Percentiles rank a stretch among this genome's conserved stretches.
These are phyloP conservation scores for Talaromyces rugulosus DNA, from an alignment of 2,329 filamentous ascomycete species.

Conservation along the genomic window DNA sequence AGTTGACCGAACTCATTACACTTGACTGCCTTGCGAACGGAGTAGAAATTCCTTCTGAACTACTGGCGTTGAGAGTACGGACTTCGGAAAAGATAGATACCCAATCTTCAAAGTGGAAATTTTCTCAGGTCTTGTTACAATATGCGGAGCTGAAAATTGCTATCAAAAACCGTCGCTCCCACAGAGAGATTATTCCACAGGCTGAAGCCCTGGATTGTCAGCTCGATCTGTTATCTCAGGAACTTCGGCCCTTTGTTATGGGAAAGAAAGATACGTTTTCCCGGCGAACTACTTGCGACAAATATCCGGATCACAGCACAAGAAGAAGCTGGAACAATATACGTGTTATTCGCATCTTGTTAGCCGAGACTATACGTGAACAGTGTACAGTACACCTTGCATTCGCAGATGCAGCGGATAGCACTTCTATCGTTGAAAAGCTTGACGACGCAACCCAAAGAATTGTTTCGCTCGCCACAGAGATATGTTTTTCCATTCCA, in stretches of 20 bases:
- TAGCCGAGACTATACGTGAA: constrained; percentile 9
- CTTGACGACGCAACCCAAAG: background rate
- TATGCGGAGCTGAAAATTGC: constrained; percentile 7
- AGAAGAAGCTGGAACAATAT: constrained; percentile 11
- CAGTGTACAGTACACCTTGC: constrained; percentile 4
- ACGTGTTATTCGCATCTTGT: constrained; percentile 6
- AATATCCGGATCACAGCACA: constrained; percentile 5
- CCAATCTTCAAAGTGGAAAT: constrained; percentile 4
- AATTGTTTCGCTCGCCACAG: background rate
- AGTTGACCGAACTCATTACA: constrained; percentile 1
- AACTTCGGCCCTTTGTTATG: background rate
- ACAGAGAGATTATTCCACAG: background rate
- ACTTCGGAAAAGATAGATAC: background rate
- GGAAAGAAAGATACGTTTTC: background rate
- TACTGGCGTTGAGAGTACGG: constrained; percentile 1
- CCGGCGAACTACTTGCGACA: background rate
- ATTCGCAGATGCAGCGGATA: background rate
- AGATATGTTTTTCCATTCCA: constrained; percentile 3
- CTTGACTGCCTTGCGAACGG: constrained; percentile 10
- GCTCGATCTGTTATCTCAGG: background rate
- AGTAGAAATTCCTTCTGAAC: constrained; percentile 2
- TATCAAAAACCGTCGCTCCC: background rate
- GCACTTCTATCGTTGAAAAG: background rate
- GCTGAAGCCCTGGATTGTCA: background rate
- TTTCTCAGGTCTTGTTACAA: constrained; percentile 4